Conservation (phyloP, 176 grass and related monocot species). For the Hsuehochloa calcarea region DNA sequence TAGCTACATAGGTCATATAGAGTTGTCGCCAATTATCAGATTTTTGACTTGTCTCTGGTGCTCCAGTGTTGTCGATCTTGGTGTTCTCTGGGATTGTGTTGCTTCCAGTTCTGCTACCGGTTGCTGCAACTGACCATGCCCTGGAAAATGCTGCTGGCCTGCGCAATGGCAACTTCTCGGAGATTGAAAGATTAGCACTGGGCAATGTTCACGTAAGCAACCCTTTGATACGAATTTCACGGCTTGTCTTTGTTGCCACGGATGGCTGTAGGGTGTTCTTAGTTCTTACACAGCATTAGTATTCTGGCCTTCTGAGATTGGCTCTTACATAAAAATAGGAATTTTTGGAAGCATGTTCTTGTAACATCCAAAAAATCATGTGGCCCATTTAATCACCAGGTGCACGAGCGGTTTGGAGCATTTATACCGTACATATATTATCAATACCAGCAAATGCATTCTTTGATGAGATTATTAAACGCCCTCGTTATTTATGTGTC, state of each 20-base stretch:
- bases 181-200: conserved; percentile 65
- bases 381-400: neutral
- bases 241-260: neutral
- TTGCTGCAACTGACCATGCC: conserved; percentile 63
- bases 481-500: neutral
- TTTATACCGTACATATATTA: neutral
- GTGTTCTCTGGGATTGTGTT: conserved; percentile 65
- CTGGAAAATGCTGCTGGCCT: neutral
- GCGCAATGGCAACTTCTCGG: conserved; percentile 26
- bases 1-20: neutral
- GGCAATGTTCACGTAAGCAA: conserved; percentile 69
- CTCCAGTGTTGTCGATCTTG: conserved; percentile 82
- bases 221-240: neutral
- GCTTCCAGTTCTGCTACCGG: conserved; percentile 71
- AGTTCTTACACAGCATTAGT: neutral
- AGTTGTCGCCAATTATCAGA: neutral
- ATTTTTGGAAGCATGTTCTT: neutral
- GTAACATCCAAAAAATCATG: neutral
- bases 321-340: neutral
- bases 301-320: neutral
- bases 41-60: neutral
- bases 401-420: neutral
- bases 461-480: neutral
- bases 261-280: neutral
- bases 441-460: neutral